phyloP scores from a whole-genome alignment of 2,329 filamentous ascomycete species.

The Trichophaea hybrida region DNA sequence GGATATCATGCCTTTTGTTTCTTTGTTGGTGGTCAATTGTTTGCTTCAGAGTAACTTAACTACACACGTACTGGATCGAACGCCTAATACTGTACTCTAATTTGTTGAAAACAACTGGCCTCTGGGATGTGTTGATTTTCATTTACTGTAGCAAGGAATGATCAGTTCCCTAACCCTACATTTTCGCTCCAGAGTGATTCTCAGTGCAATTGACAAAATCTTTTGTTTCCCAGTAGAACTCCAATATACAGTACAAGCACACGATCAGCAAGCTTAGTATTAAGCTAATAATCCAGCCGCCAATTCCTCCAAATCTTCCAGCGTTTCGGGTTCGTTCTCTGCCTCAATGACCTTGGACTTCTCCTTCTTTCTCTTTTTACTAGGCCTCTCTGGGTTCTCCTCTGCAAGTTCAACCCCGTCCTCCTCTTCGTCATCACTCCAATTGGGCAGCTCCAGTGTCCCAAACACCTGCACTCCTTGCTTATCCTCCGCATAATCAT shows the following conservation, averaged over 20 bases:
- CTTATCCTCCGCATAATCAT: constrained; percentile 25
- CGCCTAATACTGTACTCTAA: too few relatives aligned
- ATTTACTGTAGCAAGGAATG: too few relatives aligned
- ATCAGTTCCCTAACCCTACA: background rate
- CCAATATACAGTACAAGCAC: background rate
- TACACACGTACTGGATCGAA: too few relatives aligned
- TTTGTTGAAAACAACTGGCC: too few relatives aligned
- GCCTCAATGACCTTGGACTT: constrained; percentile 40
- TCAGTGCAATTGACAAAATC: background rate
- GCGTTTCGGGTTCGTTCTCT: constrained; percentile 53
- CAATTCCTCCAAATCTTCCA: constrained; percentile 60
- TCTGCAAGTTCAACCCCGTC: constrained; percentile 34
- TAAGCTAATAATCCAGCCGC: constrained; percentile 53
- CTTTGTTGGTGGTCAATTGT: too few relatives aligned
- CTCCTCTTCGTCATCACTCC: constrained; percentile 28
- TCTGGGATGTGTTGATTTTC: too few relatives aligned
- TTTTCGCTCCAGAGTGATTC: background rate
- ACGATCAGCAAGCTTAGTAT: background rate
- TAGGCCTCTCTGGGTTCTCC: constrained; percentile 32
- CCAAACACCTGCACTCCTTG: constrained; percentile 25
- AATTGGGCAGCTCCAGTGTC: constrained; percentile 27
- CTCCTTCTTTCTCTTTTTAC: constrained; percentile 52
- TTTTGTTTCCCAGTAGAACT: background rate
- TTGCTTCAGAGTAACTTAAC: too few relatives aligned
- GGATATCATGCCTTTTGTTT: too few relatives aligned